Evolutionary conservation across 2,329 filamentous ascomycete genomes (phyloP).

Genomic region (Eutypa lata): DNA sequence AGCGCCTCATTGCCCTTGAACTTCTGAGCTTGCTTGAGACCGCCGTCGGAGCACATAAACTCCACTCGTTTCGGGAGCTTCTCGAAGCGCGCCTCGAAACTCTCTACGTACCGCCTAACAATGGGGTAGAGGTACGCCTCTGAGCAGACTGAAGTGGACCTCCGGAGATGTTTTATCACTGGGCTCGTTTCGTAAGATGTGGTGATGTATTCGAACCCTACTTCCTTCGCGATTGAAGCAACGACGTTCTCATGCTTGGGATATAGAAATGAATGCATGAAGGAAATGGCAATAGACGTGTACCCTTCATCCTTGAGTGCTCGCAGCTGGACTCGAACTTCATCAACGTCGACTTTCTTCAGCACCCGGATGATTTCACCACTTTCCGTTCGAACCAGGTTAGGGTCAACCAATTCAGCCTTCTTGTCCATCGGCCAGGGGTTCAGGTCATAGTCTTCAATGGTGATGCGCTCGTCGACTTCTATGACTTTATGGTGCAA

Average conservation of each 20-base stretch:
- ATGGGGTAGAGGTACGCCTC: constrained; percentile 69
- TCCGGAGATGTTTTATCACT: constrained; percentile 67
- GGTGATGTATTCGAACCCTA: constrained; percentile 66
- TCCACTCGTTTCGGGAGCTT: constrained; percentile 56
- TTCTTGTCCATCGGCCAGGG: constrained; percentile 50
- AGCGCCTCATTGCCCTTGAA: not conserved
- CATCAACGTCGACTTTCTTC: constrained; percentile 51
- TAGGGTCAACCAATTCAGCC: constrained; percentile 31
- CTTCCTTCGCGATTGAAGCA: constrained; percentile 56
- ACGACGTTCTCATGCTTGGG: constrained; percentile 62
- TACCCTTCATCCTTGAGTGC: constrained; percentile 60
- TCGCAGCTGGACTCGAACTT: constrained; percentile 56
- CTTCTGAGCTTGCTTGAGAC: constrained; percentile 55
- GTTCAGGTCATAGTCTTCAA: constrained; percentile 69
- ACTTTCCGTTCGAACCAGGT: constrained; percentile 59
- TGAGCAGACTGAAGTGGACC: constrained; percentile 65
- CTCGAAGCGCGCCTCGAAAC: constrained; percentile 63
- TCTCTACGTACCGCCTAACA: constrained; percentile 65
- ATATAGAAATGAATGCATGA: constrained; percentile 74
- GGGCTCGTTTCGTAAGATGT: constrained; percentile 66
- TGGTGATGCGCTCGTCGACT: constrained; percentile 67
- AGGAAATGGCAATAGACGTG: constrained; percentile 49
- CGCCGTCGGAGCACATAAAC: constrained; percentile 62
- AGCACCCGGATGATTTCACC: constrained; percentile 68
- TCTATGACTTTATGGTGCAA: constrained; percentile 67